Evolutionary conservation across 2,329 filamentous ascomycete genomes (phyloP), one percentile per base, ranked within the genome.

Genomic region (Lecanosticta acicola): DNA sequence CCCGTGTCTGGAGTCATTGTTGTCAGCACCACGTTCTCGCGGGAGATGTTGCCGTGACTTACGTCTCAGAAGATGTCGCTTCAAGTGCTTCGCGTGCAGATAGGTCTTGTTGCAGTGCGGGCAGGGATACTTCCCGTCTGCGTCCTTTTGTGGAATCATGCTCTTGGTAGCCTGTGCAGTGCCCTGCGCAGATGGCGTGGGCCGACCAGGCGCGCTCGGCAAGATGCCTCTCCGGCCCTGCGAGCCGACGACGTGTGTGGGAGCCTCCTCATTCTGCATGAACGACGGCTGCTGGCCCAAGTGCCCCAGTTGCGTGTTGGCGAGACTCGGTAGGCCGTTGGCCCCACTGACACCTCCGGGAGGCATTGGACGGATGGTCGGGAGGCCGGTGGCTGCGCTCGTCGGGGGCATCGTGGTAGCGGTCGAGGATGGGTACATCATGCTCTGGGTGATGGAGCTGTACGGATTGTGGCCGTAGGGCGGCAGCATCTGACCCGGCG

Each of bases 31-130:
- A n/a, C n/a, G n/a, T n/a, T n/a, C n/a, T n/a, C n/a, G n/a, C n/a
- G n/a, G n/a, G n/a, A n/a, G n/a, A n/a, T n/a, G n/a, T n/a, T n/a
- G n/a, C n/a, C n/a, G n/a, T n/a, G 33, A 85, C 90, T 89, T 79
- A 96, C 91, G 93, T 77, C 93, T 79, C 59, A 97, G 75, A 49
- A 97, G 79, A 77, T 97, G 93, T 62, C 93, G 85, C 79, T 97
- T 97, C 59, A 97, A 71, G 71, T 97, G 93, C 76, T 98, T 97
- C 38, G 91, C 86, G 67, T 97, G 93, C 47, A 97, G 77, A 66
- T 98, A 98, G 4, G 90, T 96, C 76, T 97, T 97, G 61, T 88
- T 95, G 73, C 93, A 98, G 68, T 97, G 90, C 61, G 89, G 89
- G 71, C 93, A 98, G 49, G 93, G 91, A 65, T 94, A 98, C 74